These are phyloP conservation scores for Andrographis paniculata DNA, from an alignment of 305 asterid species.

Conservation along the genomic window DNA sequence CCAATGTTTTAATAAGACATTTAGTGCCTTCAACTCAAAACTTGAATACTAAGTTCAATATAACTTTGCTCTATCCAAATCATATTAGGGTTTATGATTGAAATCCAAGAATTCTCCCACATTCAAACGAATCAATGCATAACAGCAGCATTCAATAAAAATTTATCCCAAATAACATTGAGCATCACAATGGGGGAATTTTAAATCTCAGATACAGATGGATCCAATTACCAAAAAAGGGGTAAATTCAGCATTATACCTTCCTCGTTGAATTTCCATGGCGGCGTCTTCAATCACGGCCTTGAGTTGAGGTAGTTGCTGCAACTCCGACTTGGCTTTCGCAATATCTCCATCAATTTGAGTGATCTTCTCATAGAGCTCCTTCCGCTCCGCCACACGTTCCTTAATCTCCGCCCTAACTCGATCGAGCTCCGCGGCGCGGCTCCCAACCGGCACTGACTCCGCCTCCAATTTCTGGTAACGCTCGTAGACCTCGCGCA, in stretches of 20 bases:
- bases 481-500: conserved; percentile 58
- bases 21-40: no score
- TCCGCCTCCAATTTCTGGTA: conserved; percentile 50
- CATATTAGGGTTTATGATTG: not conserved
- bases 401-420: conserved; percentile 41
- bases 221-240: not conserved
- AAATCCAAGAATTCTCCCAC: conserved; percentile 3
- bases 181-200: not conserved
- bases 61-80: no score
- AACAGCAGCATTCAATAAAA: not conserved
- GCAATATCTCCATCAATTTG: conserved; percentile 39
- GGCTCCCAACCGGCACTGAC: conserved; percentile 34
- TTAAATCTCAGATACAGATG: not conserved
- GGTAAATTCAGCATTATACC: conserved; percentile 35
- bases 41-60: no score
- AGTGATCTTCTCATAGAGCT: conserved; percentile 34
- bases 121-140: not conserved
- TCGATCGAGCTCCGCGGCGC: conserved; percentile 36
- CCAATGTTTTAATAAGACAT: no score
- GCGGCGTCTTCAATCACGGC: conserved; percentile 41
- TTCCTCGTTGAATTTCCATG: conserved; percentile 65
- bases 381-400: conserved; percentile 40
- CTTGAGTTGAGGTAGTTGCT: conserved; percentile 33
- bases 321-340: conserved; percentile 28
- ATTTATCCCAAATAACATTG: not conserved